Evolutionary conservation across 345 rosid genomes (phyloP).

Genomic region (Melaleuca quinquenervia): DNA sequence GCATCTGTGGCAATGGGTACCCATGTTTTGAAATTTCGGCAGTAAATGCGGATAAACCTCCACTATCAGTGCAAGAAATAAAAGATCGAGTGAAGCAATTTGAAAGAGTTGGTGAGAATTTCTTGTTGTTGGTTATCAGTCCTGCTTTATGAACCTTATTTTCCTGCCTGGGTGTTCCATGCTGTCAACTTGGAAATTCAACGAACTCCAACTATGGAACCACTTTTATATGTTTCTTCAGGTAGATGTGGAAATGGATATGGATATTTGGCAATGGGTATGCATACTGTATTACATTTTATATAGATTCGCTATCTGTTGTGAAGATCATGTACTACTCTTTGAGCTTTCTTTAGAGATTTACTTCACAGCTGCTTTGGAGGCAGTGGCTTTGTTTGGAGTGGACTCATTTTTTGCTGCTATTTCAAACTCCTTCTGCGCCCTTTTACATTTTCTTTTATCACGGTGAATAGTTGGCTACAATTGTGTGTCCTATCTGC

Average conservation of each 20-base stretch:
- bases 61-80: constrained; percentile 53
- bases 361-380: not conserved
- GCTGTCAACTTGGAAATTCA: not conserved
- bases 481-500: not conserved
- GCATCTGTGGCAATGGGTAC: constrained; percentile 51
- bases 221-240: not conserved
- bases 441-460: not conserved
- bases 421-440: not conserved
- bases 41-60: constrained; percentile 91
- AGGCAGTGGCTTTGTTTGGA: not conserved
- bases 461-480: not conserved
- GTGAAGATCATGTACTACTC: not conserved
- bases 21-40: constrained; percentile 93
- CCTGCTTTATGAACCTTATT: not conserved
- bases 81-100: constrained; percentile 77
- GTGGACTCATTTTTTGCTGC: not conserved
- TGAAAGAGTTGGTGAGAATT: constrained; percentile 50
- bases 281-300: not conserved
- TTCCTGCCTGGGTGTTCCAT: not conserved
- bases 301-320: not conserved
- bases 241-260: not conserved
- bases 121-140: not conserved
- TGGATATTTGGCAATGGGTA: not conserved
- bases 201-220: not conserved
- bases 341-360: not conserved